Evolutionary conservation across 1,284 basidiomycete species (phyloP).

Genomic region (Apiotrichum gracile): DNA sequence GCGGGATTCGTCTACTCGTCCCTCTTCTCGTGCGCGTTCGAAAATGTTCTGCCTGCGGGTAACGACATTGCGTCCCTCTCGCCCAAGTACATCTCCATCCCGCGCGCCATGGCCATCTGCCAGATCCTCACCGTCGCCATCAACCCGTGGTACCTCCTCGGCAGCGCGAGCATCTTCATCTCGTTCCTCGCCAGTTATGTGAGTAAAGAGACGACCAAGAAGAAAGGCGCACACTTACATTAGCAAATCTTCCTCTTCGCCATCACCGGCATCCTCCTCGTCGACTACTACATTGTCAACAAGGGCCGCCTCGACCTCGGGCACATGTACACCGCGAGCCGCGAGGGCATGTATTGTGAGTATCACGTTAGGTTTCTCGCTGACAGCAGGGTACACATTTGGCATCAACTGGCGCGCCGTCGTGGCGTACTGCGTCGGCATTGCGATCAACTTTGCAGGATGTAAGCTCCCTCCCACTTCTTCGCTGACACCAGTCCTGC

Average conservation of each 20-base stretch:
- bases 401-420: conserved; percentile 58
- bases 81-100: conserved; percentile 75
- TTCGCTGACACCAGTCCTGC: conserved; percentile 10
- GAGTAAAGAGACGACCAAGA: background rate
- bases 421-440: conserved; percentile 22
- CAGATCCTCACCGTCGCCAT: conserved; percentile 25
- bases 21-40: conserved; percentile 31
- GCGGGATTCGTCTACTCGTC: conserved; percentile 39
- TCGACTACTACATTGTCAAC: conserved; percentile 72
- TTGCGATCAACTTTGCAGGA: conserved; percentile 27
- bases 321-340: conserved; percentile 60
- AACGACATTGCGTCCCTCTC: conserved; percentile 38
- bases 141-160: conserved; percentile 69
- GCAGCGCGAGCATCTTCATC: conserved; percentile 66
- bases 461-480: background rate
- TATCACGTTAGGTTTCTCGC: background rate
- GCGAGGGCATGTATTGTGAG: conserved; percentile 33
- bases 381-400: conserved; percentile 53
- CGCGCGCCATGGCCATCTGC: conserved; percentile 69
- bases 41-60: conserved; percentile 29
- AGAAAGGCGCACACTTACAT: background rate
- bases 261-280: conserved; percentile 70
- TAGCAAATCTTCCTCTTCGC: conserved; percentile 69
- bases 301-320: conserved; percentile 63
- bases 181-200: conserved; percentile 63